A percentile compares a stretch with the other conserved stretches of the same genome.
These are phyloP conservation scores for Phyllosticta citriasiana DNA, from an alignment of 2,329 filamentous ascomycete species.

Conservation along the genomic window DNA sequence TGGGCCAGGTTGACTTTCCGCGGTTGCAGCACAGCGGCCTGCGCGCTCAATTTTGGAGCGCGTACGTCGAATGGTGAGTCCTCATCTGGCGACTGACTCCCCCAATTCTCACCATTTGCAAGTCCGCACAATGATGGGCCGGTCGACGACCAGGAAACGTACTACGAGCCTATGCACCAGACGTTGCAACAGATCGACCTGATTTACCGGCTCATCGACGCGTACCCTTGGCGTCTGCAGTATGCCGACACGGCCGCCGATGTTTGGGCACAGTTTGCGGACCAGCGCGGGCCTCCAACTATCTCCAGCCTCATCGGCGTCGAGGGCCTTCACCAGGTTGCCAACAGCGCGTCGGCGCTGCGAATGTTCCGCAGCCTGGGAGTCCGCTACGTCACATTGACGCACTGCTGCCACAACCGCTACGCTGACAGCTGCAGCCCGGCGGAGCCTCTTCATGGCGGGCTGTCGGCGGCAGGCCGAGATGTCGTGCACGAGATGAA, in stretches of 20 bases:
- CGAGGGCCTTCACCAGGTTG: slow-evolving; percentile 13
- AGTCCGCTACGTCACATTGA: slow-evolving; percentile 11
- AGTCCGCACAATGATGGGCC: too few species aligned
- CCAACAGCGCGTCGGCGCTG: slow-evolving; percentile 5
- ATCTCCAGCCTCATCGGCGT: slow-evolving; percentile 9
- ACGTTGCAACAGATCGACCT: neutral
- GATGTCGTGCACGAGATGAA: neutral
- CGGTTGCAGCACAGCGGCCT: neutral
- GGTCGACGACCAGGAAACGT: neutral
- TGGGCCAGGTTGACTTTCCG: neutral
- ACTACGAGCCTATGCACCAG: neutral
- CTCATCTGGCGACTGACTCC: too few species aligned
- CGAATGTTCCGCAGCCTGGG: slow-evolving; percentile 10
- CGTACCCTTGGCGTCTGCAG: neutral
- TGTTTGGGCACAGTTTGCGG: neutral
- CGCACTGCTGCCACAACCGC: slow-evolving; percentile 10
- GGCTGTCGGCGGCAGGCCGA: neutral
- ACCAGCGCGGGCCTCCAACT: neutral
- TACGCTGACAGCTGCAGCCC: slow-evolving; percentile 7
- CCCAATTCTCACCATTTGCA: too few species aligned
- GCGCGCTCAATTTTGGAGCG: neutral
- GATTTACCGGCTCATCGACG: neutral
- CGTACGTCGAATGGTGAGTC: neutral
- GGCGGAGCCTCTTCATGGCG: neutral
- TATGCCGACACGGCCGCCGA: neutral